phyloP scores from a whole-genome alignment of 371 early-diverging fungal species.

The Rozella allomycis region DNA sequence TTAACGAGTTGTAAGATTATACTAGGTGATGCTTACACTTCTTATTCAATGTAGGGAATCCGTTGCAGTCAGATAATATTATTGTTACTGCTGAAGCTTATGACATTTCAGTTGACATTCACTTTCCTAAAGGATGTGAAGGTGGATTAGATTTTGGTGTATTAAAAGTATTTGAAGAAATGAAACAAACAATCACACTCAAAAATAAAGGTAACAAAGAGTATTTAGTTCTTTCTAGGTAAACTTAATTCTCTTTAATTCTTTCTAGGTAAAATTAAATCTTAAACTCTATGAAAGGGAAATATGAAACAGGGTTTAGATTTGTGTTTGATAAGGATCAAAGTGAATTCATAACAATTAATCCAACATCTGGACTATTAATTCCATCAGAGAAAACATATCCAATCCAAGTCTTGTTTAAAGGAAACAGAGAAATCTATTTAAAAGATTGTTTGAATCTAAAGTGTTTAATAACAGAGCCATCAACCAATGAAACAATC shows the following conservation, averaged over 20 bases:
- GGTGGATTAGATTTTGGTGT: conserved; percentile 32
- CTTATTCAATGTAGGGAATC: too few relatives aligned
- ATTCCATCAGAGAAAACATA: conserved; percentile 32
- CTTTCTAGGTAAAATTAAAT: too few relatives aligned
- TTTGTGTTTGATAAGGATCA: conserved; percentile 24
- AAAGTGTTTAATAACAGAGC: conserved; percentile 11
- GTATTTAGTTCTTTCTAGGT: too few relatives aligned
- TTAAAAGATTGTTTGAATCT: conserved; percentile 19
- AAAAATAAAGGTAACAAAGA: too few relatives aligned
- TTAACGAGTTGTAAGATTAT: too few relatives aligned
- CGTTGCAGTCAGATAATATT: conserved; percentile 5
- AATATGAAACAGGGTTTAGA: conserved; percentile 28
- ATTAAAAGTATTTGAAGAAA: conserved; percentile 27
- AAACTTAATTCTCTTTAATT: too few relatives aligned
- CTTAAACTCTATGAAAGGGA: too few relatives aligned
- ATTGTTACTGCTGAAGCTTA: conserved; percentile 31
- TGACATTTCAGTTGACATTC: conserved; percentile 30
- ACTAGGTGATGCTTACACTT: too few relatives aligned
- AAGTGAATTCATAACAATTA: conserved; percentile 14
- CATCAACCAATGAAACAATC: conserved; percentile 13
- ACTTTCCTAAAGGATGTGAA: conserved; percentile 31
- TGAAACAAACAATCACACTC: conserved; percentile 22
- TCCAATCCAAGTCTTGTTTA: conserved; percentile 20
- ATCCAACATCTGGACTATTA: conserved; percentile 20
- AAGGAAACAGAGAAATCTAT: conserved; percentile 13